Base-by-base conservation (phyloP, 140 eudicot genomes). In the Ambrosia hybrid region DNA sequence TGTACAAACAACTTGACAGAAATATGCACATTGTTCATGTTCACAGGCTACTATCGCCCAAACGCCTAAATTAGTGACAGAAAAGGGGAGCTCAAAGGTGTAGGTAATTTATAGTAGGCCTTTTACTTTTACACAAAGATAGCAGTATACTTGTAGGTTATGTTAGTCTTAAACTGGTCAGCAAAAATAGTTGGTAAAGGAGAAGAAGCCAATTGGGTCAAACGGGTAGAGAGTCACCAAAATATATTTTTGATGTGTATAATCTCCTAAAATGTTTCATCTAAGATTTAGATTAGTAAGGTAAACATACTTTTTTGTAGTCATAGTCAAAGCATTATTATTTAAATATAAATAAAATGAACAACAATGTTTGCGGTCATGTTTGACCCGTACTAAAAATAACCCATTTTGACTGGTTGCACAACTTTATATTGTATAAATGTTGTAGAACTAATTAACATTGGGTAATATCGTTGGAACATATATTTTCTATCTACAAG, bases 1-100 rank as follows among this genome's bases (percentile, higher is more conserved):
- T 13, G 41, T 21, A 8, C 10, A 55, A 46, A 36, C 11, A 38
- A 57, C 11, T 37, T 49, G 34, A 48, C 1, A 14, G 30, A 79
- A 67, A 11, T 17, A 46, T 49, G 33, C 30, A 16, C 57, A 14
- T 51, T 57, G 15, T 43, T 78, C 7, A 2, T 72, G 70, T 72
- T 65, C 51, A 55, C 57, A 78, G 82, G 45, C 16, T 37, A 78
- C 82, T 57, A 57, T 78, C 56, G 74, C 78, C n/a, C 62, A 59
- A 37, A 57, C 52, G n/a, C 78, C 78, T 36, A 78, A 39, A 49
- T 49, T 78, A 15, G 49, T 72, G 78, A 78, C 83, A 66, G 83
- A 78, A 72, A 78, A 78, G n/a, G 70, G 66, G 83, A 72, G 83
- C 82, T 17, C 82, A 17, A 66, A 46, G 49, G 70, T 74, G 78